Percentiles rank a stretch among this genome's conserved stretches.
These are phyloP conservation scores for Epithele typhae DNA, from an alignment of 768 basidiomycete species.

Conservation along the genomic window DNA sequence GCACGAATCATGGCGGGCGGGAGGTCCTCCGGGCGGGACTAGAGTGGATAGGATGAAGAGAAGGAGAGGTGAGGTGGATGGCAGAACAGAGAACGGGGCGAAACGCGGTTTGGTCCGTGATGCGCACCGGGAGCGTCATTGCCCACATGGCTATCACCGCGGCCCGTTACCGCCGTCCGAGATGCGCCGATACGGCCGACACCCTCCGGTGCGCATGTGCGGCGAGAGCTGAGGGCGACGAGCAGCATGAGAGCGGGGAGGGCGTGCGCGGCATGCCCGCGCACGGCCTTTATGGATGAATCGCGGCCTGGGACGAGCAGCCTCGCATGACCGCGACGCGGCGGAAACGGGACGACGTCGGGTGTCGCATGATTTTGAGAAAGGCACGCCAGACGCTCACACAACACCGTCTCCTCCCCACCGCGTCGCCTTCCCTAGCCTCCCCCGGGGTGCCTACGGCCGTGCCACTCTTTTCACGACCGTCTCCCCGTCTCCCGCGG, in stretches of 20 bases:
- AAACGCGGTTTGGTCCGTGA: conserved; percentile 13
- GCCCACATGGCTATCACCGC: conserved; percentile 11
- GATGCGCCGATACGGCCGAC: conserved; percentile 4
- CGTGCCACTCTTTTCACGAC: conserved; percentile 8
- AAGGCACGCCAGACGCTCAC: too few relatives aligned
- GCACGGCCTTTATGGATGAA: too few relatives aligned
- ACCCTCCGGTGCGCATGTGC: neutral
- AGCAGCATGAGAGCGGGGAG: neutral
- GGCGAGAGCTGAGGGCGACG: neutral
- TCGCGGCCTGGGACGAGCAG: neutral
- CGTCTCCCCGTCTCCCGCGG: too few relatives aligned
- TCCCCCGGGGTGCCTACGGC: conserved; percentile 1
- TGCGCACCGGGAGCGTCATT: conserved; percentile 14
- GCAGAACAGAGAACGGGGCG: conserved; percentile 16
- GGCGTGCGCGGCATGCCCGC: too few relatives aligned
- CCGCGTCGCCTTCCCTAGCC: too few relatives aligned
- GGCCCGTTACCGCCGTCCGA: conserved; percentile 13
- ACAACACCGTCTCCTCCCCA: too few relatives aligned
- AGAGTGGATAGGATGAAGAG: conserved; percentile 1
- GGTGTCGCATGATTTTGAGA: neutral
- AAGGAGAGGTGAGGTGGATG: conserved; percentile 15
- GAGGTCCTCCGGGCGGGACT: conserved; percentile 2
- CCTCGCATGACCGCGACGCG: neutral
- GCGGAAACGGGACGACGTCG: too few relatives aligned
- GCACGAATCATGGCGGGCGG: conserved; percentile 57